A percentile compares a stretch with the other conserved stretches of the same genome.
Conservation (phyloP, 129 eudicot genomes). For the Arctium minus region DNA sequence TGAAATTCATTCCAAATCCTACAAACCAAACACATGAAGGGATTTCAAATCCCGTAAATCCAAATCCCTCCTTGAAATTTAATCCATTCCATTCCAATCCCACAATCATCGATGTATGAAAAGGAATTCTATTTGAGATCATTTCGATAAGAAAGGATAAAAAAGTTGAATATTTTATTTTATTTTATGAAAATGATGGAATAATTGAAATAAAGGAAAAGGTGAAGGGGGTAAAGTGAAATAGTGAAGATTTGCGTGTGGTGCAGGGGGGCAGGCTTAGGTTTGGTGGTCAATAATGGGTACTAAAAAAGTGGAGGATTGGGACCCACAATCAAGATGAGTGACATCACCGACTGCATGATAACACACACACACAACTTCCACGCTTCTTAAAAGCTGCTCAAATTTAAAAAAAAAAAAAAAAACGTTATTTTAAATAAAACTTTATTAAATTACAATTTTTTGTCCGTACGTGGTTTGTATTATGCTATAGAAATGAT, state of each 20-base stretch:
- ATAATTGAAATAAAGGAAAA: background rate
- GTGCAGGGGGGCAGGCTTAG: conserved; percentile 19
- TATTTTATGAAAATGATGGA: background rate
- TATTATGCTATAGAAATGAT: no score
- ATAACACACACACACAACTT: conserved; percentile 8
- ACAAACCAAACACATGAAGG: no score
- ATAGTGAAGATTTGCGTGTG: background rate
- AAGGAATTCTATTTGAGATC: no score
- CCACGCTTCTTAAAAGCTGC: background rate
- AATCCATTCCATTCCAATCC: no score
- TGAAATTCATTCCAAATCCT: no score
- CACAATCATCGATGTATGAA: no score
- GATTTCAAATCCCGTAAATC: no score
- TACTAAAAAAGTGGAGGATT: background rate
- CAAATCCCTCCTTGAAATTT: no score
- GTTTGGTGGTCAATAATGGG: conserved; percentile 31
- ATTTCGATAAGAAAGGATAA: background rate
- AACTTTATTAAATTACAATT: no score
- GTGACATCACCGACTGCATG: conserved; percentile 5
- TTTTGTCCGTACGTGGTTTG: no score
- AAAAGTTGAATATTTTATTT: background rate
- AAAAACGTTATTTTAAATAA: no score
- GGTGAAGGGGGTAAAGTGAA: background rate
- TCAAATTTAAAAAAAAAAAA: background rate
- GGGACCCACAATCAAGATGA: conserved; percentile 9